Evolutionary conservation across 23 red algal genomes (phyloP), one percentile per base, ranked within the genome.

Genomic region (Cyanidium caldarium): DNA sequence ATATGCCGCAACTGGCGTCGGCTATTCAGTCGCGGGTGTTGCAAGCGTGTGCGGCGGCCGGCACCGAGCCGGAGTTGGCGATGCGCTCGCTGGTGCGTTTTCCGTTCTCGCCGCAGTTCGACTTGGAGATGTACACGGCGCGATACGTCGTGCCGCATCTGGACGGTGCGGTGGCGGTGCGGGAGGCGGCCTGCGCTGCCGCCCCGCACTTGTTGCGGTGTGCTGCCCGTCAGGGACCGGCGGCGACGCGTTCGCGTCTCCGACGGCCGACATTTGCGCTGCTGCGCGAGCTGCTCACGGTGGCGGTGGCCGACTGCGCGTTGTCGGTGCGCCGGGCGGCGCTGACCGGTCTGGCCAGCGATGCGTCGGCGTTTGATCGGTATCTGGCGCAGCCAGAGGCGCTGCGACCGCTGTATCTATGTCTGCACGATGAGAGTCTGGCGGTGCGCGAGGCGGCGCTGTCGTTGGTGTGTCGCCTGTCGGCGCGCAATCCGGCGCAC

Each of bases 321-420:
- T 71, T 42, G 7, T 44, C 67, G 44, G 77, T 98, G 2, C 65
- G 92, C n/a, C 75, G 76, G 34, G 70, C 76, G 16, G 78, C 84
- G n/a, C 67, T 98, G 36, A 39, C 58, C 2, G 65, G 65, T 38
- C 37, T 85, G 40, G 68, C 35, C 46, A 61, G 31, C 7, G n/a
- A 42, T 13, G 72, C 36, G 14, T 26, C 39, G 1, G 44, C 34
- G 15, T 85, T 85, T 44, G 46, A 76, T 33, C 40, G 42, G 26
- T 98, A 95, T 38, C 72, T 95, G 14, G 29, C 82, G 21, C 90
- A 95, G 42, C 83, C 83, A 35, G 76, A 87, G 37, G 65, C 57
- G 41, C 67, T 95, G 16, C 56, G 77, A 25, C 78, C 46, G 25
- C 65, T 89, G 23, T 81, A 79, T 3, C 35, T 85, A 39, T 80